Evolutionary conservation across 2,329 filamentous ascomycete species (phyloP).

Genomic region (Ophiosphaerella korrae): DNA sequence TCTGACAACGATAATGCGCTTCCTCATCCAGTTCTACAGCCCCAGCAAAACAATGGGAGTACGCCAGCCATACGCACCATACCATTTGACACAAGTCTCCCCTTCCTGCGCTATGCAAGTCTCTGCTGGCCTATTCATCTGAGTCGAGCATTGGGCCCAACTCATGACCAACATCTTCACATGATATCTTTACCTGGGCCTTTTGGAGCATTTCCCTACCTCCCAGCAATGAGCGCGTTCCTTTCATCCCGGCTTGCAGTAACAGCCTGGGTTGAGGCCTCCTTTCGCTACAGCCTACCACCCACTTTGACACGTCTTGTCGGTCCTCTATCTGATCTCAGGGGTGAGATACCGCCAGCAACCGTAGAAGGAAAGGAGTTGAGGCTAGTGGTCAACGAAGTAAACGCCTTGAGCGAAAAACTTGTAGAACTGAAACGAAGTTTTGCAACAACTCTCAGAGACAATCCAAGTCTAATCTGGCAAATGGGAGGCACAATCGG

Average conservation of each 20-base stretch:
- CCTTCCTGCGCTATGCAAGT: conserved; percentile 37
- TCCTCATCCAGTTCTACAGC: conserved; percentile 1
- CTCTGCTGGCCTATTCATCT: conserved; percentile 43
- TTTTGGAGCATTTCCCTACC: conserved; percentile 21
- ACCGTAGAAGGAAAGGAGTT: conserved; percentile 33
- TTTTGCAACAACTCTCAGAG: conserved; percentile 22
- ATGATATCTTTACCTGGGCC: conserved; percentile 1
- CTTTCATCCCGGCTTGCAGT: conserved; percentile 32
- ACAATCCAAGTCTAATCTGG: conserved; percentile 39
- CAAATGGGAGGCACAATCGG: conserved; percentile 16
- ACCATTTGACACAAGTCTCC: conserved; percentile 31
- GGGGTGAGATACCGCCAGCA: conserved; percentile 24
- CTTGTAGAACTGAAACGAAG: conserved; percentile 30
- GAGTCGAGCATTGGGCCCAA: conserved; percentile 25
- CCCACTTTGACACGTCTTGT: conserved; percentile 38
- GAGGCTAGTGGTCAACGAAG: conserved; percentile 25
- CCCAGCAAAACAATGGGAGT: conserved; percentile 2
- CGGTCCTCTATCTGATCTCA: conserved; percentile 27
- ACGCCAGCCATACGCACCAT: conserved; percentile 12
- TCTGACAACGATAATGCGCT: conserved; percentile 23
- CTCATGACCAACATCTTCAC: not conserved
- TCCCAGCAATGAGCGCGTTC: conserved; percentile 31
- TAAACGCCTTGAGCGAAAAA: conserved; percentile 30
- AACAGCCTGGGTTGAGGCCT: conserved; percentile 41
- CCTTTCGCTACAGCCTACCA: conserved; percentile 36